These are phyloP conservation scores for Tillandsia leiboldiana DNA, from an alignment of 176 grass and related monocot genomes.

Conservation along the genomic window DNA sequence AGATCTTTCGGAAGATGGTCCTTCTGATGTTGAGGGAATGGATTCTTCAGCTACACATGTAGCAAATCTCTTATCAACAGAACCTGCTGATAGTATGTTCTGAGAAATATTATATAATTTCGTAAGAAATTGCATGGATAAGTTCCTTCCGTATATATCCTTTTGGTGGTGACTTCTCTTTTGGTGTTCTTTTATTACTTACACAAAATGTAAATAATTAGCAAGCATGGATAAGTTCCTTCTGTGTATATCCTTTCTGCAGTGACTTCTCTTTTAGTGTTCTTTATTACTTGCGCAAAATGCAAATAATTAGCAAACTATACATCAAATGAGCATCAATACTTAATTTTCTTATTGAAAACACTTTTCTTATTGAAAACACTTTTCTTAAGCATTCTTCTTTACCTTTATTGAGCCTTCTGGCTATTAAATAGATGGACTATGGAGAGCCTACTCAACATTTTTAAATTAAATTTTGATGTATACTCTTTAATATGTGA, in stretches of 20 bases:
- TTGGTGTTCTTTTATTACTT: too few species aligned
- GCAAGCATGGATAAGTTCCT: background rate
- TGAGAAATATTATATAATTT: background rate
- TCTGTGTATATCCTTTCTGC: background rate
- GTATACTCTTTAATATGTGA: too few species aligned
- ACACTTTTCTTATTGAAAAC: too few species aligned
- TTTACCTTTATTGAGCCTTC: too few species aligned
- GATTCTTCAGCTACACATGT: conserved; percentile 90
- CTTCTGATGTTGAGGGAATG: conserved; percentile 72
- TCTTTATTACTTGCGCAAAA: too few species aligned
- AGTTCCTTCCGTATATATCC: background rate
- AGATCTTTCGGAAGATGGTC: conserved; percentile 71
- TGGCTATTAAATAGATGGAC: too few species aligned
- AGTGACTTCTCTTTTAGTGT: too few species aligned
- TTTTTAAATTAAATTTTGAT: too few species aligned
- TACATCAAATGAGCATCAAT: background rate
- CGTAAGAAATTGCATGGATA: background rate
- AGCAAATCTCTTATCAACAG: conserved; percentile 87
- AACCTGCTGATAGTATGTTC: conserved; percentile 74
- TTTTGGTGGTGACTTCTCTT: too few species aligned
- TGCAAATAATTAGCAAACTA: background rate
- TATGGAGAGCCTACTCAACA: too few species aligned
- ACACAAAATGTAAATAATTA: too few species aligned
- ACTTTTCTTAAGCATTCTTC: too few species aligned
- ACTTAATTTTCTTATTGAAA: background rate